Conservation (phyloP, 1,284 basidiomycete genomes). For the Sphagnurus paluster region DNA sequence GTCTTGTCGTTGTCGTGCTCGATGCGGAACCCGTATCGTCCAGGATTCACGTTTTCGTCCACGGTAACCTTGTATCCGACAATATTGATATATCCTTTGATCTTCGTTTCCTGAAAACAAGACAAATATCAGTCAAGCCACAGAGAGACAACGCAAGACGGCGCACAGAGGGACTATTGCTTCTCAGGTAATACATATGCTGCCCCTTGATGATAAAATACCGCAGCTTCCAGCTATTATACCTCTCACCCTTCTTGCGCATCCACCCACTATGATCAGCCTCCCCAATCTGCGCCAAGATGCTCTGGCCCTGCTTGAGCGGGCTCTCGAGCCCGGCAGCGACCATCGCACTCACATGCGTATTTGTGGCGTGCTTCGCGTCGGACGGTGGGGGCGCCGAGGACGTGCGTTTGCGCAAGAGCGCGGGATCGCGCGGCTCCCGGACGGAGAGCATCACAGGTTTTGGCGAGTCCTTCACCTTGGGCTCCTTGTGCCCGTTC, state of each 20-base stretch:
- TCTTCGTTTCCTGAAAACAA: constrained; percentile 74
- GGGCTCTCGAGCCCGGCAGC: constrained; percentile 17
- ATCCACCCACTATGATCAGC: constrained; percentile 93
- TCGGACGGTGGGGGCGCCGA: constrained; percentile 33
- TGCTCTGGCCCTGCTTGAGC: constrained; percentile 66
- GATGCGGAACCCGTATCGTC: constrained; percentile 94
- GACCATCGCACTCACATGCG: constrained; percentile 6
- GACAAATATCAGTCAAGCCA: not conserved
- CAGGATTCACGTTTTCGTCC: constrained; percentile 91
- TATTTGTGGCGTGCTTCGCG: constrained; percentile 5
- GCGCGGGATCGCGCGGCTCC: constrained; percentile 20
- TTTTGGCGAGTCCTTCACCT: constrained; percentile 21
- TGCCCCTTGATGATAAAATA: constrained; percentile 95
- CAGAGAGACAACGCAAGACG: constrained; percentile 5
- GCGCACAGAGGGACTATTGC: constrained; percentile 66
- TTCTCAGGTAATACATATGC: constrained; percentile 85
- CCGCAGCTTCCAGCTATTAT: constrained; percentile 91
- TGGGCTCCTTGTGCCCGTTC: constrained; percentile 20
- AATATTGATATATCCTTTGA: constrained; percentile 95
- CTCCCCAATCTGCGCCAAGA: constrained; percentile 85
- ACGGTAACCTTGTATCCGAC: constrained; percentile 91
- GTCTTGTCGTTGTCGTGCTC: constrained; percentile 87
- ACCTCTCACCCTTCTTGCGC: constrained; percentile 93
- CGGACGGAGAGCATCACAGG: constrained; percentile 17
- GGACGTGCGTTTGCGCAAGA: constrained; percentile 52